These are phyloP conservation scores for Trametes cinnabarina DNA, from an alignment of 768 basidiomycete species.

Conservation along the genomic window DNA sequence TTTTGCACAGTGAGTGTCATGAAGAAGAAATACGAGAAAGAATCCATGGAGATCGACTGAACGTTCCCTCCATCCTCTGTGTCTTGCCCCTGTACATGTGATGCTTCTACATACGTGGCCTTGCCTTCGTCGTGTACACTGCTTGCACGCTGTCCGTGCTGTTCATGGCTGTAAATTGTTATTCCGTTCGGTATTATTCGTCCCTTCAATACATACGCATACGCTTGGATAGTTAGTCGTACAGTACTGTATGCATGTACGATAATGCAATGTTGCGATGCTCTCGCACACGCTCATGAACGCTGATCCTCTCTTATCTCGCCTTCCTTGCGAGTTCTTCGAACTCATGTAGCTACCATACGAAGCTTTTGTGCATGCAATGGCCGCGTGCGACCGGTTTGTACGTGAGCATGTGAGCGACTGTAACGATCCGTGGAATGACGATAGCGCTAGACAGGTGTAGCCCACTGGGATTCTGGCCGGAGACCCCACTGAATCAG, in stretches of 20 bases:
- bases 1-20: constrained; percentile 66
- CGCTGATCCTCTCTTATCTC: no score
- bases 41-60: constrained; percentile 59
- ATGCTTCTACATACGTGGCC: not conserved
- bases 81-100: no score
- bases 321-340: no score
- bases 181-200: constrained; percentile 18
- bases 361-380: no score
- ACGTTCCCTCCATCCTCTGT: not conserved
- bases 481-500: constrained; percentile 46
- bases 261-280: constrained; percentile 8
- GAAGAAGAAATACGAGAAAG: constrained; percentile 79
- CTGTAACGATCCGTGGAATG: no score
- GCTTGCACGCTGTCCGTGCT: not conserved
- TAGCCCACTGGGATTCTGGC: constrained; percentile 23
- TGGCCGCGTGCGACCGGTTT: no score
- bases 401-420: no score
- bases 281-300: not conserved
- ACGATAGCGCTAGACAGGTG: no score
- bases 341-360: no score
- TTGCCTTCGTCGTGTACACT: not conserved
- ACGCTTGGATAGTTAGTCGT: constrained; percentile 13
- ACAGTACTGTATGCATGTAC: constrained; percentile 16
- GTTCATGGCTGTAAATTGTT: constrained; percentile 7
- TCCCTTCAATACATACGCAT: constrained; percentile 1